Base-by-base conservation (phyloP, 768 basidiomycete genomes). In the Lactarius evosmus region DNA sequence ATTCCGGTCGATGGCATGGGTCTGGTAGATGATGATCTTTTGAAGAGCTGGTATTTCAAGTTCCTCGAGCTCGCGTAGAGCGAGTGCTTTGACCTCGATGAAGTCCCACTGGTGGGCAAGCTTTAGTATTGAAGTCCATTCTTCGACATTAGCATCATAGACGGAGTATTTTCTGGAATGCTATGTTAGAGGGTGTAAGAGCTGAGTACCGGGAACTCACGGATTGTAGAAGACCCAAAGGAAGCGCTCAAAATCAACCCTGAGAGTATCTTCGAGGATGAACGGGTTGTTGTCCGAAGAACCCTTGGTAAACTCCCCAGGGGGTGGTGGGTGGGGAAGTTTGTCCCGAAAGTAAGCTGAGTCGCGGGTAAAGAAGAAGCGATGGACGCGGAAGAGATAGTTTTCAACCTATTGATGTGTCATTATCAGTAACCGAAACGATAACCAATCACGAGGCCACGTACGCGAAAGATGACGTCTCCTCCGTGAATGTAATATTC, bases 81-180 rank as follows among this genome's bases (percentile, higher is more conserved):
- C 85, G 1, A 77, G 83, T 54, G 63, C 69, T 40, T 75, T 79
- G 7, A 87, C 79, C 50, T 83, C 79, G 0, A 65, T 66, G 63
- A 89, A 89, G 0, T 67, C 44, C 87, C 86, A 91, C 4, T 75
- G 69, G 19, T 82, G 74, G 0, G 87, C 77, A 0, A 89, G 81
- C 1, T 69, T 71, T 0, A 90, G 72, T 50, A 91, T 82, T 0
- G 73, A 74, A 0, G 74, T 72, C 89, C 89, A 91, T 9, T 81
- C 80, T 0, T 78, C 74, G 0, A 80, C 73, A 0, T 72, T 69
- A 1, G 83, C 82, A 8, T 80, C 76, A 56, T 87, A 86, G 1
- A 83, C 72, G 0, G 84, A 82, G 68, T 85, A 87, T 51, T 73
- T 76, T 0, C 87, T 89, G 68, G 55, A 27, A 27, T 32, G 46